Percentiles rank a stretch among this genome's conserved stretches.
These are phyloP conservation scores for Chalciporus pseudorubinellus DNA, from an alignment of 768 basidiomycete genomes.

Conservation along the genomic window DNA sequence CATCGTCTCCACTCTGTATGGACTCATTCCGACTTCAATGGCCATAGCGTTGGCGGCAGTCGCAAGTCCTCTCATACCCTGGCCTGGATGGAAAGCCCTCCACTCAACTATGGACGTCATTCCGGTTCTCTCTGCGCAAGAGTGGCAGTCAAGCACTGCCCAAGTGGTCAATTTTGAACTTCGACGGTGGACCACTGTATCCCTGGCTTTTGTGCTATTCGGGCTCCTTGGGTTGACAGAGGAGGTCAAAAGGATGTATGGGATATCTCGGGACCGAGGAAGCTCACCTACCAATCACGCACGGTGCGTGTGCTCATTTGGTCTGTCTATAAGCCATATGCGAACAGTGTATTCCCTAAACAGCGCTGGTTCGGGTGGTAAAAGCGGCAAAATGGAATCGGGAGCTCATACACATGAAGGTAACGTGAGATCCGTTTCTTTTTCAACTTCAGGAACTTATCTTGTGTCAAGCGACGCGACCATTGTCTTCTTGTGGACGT, in stretches of 20 bases:
- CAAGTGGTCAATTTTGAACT: slow-evolving; percentile 3
- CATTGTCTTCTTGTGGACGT: too few species aligned
- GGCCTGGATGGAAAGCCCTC: slow-evolving; percentile 21
- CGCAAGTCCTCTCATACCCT: slow-evolving; percentile 9
- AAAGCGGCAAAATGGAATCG: too few species aligned
- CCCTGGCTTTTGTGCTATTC: slow-evolving; percentile 15
- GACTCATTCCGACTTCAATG: slow-evolving; percentile 13
- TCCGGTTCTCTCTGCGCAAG: slow-evolving; percentile 2
- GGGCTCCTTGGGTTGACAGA: slow-evolving; percentile 15
- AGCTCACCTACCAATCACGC: too few species aligned
- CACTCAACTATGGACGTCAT: slow-evolving; percentile 14
- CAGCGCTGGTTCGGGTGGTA: too few species aligned
- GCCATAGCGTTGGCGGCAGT: slow-evolving; percentile 6
- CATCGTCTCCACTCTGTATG: too few species aligned
- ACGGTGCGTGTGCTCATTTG: too few species aligned
- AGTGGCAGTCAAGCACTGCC: slow-evolving; percentile 7
- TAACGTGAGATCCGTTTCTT: too few species aligned
- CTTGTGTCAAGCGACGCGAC: too few species aligned
- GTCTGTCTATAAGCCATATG: too few species aligned
- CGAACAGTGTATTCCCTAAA: too few species aligned
- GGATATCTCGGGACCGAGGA: background rate
- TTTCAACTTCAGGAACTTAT: too few species aligned
- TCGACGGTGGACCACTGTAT: slow-evolving; percentile 18
- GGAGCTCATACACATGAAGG: too few species aligned
- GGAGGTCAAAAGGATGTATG: slow-evolving; percentile 16